Base-by-base conservation (phyloP, 176 grass and related monocot genomes). In the Typha latifolia region DNA sequence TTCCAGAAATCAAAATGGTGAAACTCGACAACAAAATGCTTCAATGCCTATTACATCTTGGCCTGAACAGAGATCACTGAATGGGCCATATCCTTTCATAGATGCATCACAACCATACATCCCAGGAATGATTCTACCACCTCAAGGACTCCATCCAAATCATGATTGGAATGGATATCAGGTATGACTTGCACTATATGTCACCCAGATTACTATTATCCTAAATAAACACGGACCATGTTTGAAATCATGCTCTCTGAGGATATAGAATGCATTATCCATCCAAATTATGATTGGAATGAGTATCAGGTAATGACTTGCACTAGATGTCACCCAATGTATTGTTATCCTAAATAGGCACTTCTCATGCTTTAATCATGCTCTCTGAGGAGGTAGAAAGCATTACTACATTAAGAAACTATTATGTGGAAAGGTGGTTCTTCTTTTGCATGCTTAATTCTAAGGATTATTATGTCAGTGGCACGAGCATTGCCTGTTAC, bases 141-240 rank as follows among this genome's bases (percentile, higher is more conserved):
- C 83, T 82, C 85, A 90, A 72, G 85, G 74, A 74, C 66, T 91
- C 12, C 82, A 84, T 80, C 78, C 77, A n/a, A 83, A 82, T 79
- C 73, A 72, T 32, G 74, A 85, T 43, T 91, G 73, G 82, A 85
- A 77, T 79, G 85, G 71, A 21, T 84, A 77, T 85, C 92, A 96
- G 88, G 91, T 96, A 83, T 68, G 4, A 57, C 15, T 18, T 57
- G 20, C 52, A 57, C 15, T 8, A 7, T 52, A 13, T 21, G 15
- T 15, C 13, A 15, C 19, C 6, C n/a, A 10, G 19, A 19, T 57
- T 57, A 57, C 19, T 18, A 6, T n/a, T 57, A 15, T 57, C 34
- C 19, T 57, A 15, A 7, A 8, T 57, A 5, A 57, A 57, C 19
- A 57, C 52, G 20, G 52, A 12, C 19, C 52, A 57, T 15, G 8